Percentiles rank a stretch among this genome's conserved stretches.
phyloP scores from a whole-genome alignment of 2,329 filamentous ascomycete species.

The Blastomyces gilchristii region DNA sequence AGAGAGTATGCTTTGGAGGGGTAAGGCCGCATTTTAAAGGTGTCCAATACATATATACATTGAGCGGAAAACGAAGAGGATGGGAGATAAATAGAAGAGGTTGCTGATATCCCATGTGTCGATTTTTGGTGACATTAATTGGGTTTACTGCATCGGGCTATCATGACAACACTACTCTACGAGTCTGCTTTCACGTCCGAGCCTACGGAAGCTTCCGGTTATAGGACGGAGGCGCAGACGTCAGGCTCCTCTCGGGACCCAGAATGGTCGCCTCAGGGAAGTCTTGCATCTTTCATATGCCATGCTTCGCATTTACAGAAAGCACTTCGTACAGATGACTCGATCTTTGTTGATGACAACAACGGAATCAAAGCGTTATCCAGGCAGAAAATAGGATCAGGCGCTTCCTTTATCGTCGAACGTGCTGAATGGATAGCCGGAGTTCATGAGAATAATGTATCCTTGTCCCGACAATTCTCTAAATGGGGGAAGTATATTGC shows the following conservation, averaged over 20 bases:
- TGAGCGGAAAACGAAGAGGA: neutral
- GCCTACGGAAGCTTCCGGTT: neutral
- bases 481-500: conserved; percentile 6
- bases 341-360: conserved; percentile 5
- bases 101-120: neutral
- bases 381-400: neutral
- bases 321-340: conserved; percentile 3
- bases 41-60: neutral
- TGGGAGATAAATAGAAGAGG: neutral
- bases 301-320: conserved; percentile 3
- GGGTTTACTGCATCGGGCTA: neutral
- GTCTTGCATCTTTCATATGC: conserved; percentile 7
- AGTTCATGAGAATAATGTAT: neutral
- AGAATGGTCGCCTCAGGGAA: conserved; percentile 2
- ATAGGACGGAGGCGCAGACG: neutral
- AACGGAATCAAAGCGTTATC: conserved; percentile 2
- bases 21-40: neutral
- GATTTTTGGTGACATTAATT: neutral
- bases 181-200: neutral
- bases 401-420: conserved; percentile 3
- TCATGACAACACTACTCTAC: conserved; percentile 5
- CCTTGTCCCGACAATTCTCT: neutral
- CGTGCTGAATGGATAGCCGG: conserved; percentile 4
- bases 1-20: neutral
- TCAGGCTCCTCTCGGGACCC: neutral